Base-by-base conservation (phyloP, 2,329 filamentous ascomycete species). In the Thermothelomyces thermophilus region DNA sequence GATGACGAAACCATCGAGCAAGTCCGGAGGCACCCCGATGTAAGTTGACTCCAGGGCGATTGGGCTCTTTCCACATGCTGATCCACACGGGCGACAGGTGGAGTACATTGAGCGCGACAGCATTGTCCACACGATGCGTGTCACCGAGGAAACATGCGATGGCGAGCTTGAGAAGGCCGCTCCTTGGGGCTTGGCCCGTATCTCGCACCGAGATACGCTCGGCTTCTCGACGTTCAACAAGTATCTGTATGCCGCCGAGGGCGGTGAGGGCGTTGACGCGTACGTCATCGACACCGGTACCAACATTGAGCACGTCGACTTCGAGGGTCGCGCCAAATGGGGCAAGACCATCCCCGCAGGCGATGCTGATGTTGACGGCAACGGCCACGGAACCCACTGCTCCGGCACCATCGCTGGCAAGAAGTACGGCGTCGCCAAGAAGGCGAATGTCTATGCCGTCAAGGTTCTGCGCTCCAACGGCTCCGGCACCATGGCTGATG, bases 361-460 rank as follows among this genome's bases (percentile, higher is more conserved):
- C 55, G 90, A 98, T 66, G 84, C 79, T 44, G 93, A 98, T 66
- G 77, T 81, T 61, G 93, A 98, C 73, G 93, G 93, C 70, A 98
- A 98, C 64, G 93, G 93, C 56, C 93, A 98, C 77, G 93, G 93
- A 64, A 98, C 93, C 64, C 93, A 98, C 80, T 98, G 93, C 83
- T 97, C 93, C 58, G 93, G 93, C 63, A 98, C 94, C 56, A 85
- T 98, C 64, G 93, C 87, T 59, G 93, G 94, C 68, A 94, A 93
- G 83, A 96, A 95, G 78, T 98, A 95, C 68, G 93, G 93, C 81
- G 93, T 98, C 58, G 91, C 93, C 69, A 98, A 98, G 85, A 96
- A 97, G 82, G 93, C 94, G 66, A 83, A 88, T 62, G 77, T 98
- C 70, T 90, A 94, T 66, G 93, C 93, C 58, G 90, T 98, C 77